Evolutionary conservation across 768 basidiomycete species (phyloP).

Genomic region (Solioccasus polychromus): DNA sequence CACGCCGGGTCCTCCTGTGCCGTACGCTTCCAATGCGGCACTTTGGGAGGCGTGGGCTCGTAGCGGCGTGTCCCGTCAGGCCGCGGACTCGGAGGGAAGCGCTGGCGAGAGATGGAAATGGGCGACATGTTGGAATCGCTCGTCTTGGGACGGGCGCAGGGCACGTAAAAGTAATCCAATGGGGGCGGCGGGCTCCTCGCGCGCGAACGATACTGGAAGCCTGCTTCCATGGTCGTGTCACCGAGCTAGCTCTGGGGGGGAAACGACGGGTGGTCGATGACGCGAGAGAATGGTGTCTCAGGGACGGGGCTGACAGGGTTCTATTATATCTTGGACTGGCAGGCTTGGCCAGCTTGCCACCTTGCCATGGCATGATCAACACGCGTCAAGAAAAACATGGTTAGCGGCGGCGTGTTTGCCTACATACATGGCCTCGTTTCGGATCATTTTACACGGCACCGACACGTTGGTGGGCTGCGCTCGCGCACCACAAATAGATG

Average conservation of each 20-base stretch:
- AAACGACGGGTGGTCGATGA: slow-evolving; percentile 9
- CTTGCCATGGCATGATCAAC: slow-evolving; percentile 32
- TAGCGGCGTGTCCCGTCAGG: slow-evolving; percentile 13
- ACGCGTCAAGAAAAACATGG: slow-evolving; percentile 23
- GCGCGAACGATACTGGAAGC: slow-evolving; percentile 29
- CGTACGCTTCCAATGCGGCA: slow-evolving; percentile 28
- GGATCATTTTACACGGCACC: slow-evolving; percentile 12
- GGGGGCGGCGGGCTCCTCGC: slow-evolving; percentile 15
- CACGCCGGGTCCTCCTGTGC: slow-evolving; percentile 34
- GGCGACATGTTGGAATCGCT: slow-evolving; percentile 12
- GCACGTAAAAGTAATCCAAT: slow-evolving; percentile 13
- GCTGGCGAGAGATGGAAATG: slow-evolving; percentile 17
- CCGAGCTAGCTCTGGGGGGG: slow-evolving; percentile 1
- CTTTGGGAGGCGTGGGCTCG: slow-evolving; percentile 11
- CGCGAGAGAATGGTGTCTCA: slow-evolving; percentile 14
- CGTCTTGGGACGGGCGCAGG: slow-evolving; percentile 22
- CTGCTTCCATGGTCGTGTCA: slow-evolving; percentile 26
- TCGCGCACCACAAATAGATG: slow-evolving; percentile 7
- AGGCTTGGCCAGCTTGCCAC: slow-evolving; percentile 19
- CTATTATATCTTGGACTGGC: slow-evolving; percentile 32
- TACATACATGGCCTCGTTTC: slow-evolving; percentile 31
- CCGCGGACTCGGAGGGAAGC: slow-evolving; percentile 22
- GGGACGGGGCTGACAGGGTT: slow-evolving; percentile 16
- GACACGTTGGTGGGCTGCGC: slow-evolving; percentile 28
- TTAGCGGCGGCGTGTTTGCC: slow-evolving; percentile 20